A percentile compares a stretch with the other conserved stretches of the same genome.
Evolutionary conservation across 2,329 filamentous ascomycete genomes (phyloP).

Genomic region (Emmonsia crescens): DNA sequence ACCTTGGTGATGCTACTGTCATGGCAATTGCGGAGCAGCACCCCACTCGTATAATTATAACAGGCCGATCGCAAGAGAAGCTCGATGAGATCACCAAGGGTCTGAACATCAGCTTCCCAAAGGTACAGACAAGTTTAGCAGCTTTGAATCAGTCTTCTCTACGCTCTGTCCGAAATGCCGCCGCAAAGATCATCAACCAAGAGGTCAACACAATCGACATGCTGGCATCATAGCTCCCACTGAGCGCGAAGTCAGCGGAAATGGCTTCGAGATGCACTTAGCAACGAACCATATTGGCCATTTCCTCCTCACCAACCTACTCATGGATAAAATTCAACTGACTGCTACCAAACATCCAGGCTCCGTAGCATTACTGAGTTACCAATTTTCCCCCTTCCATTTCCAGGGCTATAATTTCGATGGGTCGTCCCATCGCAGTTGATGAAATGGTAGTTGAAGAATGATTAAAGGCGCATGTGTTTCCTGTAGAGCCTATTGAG

Average conservation of each 20-base stretch:
- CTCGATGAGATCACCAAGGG: constrained; percentile 21
- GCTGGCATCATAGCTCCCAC: constrained; percentile 24
- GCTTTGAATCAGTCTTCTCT: constrained; percentile 22
- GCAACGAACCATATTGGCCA: constrained; percentile 27
- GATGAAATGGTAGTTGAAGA: not conserved
- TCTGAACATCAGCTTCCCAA: constrained; percentile 1
- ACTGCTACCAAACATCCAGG: constrained; percentile 7
- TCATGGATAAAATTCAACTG: constrained; percentile 18
- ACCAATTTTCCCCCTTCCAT: constrained; percentile 19
- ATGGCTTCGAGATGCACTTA: constrained; percentile 25
- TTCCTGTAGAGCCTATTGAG: not conserved
- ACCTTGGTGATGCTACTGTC: constrained; percentile 25
- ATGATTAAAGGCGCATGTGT: not conserved
- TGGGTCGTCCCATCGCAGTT: not conserved
- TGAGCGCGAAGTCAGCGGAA: constrained; percentile 16
- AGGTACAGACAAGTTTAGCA: not conserved
- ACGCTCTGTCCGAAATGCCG: constrained; percentile 18
- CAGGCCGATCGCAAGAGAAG: constrained; percentile 27
- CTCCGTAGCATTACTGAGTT: constrained; percentile 15
- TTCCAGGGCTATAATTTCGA: constrained; percentile 23
- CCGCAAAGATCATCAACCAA: constrained; percentile 16
- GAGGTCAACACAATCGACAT: constrained; percentile 19
- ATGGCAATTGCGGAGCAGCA: constrained; percentile 23
- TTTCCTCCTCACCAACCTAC: constrained; percentile 24
- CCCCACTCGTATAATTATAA: constrained; percentile 26